These are phyloP conservation scores for Violaceomyces palustris DNA, from an alignment of 1,284 basidiomycete species.

Conservation along the genomic window DNA sequence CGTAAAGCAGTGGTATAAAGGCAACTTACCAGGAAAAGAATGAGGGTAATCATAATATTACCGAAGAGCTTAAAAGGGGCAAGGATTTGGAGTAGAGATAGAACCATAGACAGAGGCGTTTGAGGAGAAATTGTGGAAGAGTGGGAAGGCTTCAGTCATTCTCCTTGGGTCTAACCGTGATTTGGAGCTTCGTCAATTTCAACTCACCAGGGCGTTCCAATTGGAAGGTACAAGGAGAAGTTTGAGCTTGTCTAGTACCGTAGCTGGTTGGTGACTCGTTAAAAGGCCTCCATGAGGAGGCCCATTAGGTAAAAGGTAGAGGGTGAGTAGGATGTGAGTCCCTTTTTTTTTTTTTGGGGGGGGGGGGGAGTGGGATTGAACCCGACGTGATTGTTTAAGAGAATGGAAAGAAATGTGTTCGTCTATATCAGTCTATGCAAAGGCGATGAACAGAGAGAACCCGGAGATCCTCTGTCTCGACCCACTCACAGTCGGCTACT, in stretches of 20 bases:
- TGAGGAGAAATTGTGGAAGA: not conserved
- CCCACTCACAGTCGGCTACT: conserved; percentile 40
- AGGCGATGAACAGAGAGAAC: not conserved
- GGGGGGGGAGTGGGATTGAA: not conserved
- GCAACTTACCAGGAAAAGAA: conserved; percentile 34
- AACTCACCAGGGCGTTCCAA: conserved; percentile 36
- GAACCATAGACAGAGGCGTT: not conserved
- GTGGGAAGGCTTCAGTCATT: not conserved
- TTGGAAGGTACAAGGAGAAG: conserved; percentile 9
- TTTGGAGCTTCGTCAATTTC: no score
- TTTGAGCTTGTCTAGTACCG: conserved; percentile 4
- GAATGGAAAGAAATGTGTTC: not conserved
- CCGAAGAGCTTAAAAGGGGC: conserved; percentile 30
- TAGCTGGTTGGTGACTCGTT: conserved; percentile 2
- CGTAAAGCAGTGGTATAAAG: no score
- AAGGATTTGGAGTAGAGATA: not conserved
- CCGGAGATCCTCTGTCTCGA: no score
- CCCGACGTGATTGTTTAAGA: no score
- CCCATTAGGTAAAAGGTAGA: conserved; percentile 34
- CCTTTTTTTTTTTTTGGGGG: not conserved
- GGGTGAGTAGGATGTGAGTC: conserved; percentile 39
- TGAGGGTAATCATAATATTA: conserved; percentile 42
- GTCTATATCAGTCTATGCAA: not conserved
- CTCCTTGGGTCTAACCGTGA: no score
- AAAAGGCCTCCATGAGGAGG: conserved; percentile 5